A percentile compares a stretch with the other conserved stretches of the same genome.
Evolutionary conservation across 192 early-diverging fungal species (phyloP).

Genomic region (Backusella morwellensis): DNA sequence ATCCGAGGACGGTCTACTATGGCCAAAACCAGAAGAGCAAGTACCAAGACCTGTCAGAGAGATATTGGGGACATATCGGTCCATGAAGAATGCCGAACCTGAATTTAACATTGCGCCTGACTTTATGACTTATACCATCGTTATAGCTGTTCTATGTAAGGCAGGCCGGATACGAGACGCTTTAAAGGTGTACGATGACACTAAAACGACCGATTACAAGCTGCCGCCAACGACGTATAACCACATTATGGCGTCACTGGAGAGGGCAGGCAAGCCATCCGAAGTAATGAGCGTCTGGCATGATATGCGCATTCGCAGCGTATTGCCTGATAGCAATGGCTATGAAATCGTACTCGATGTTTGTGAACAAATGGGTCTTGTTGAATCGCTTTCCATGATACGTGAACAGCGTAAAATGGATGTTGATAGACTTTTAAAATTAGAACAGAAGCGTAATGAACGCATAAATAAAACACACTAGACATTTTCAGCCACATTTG

Average conservation of each 20-base stretch:
- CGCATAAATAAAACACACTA: not conserved
- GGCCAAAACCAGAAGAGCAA: not conserved
- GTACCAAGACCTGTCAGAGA: not conserved
- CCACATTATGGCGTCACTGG: constrained; percentile 8
- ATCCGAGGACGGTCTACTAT: not conserved
- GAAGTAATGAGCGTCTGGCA: constrained; percentile 29
- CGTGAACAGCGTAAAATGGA: constrained; percentile 20
- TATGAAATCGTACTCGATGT: constrained; percentile 27
- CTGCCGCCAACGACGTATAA: constrained; percentile 2
- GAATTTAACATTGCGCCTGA: constrained; percentile 10
- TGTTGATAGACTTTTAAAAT: not conserved
- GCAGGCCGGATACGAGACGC: constrained; percentile 10
- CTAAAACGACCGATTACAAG: not conserved
- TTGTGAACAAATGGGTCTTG: constrained; percentile 21
- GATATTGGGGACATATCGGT: constrained; percentile 15
- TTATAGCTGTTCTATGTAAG: constrained; percentile 19
- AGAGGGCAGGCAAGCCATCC: not conserved
- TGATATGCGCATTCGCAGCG: constrained; percentile 18
- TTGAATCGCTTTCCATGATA: constrained; percentile 10
- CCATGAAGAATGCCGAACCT: constrained; percentile 4
- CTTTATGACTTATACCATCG: constrained; percentile 30
- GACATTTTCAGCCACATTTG: constrained; percentile 1
- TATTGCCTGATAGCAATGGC: constrained; percentile 10
- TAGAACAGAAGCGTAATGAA: not conserved
- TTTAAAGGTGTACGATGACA: constrained; percentile 17